Percentiles rank a stretch among this genome's conserved stretches.
phyloP scores from a whole-genome alignment of 2,329 filamentous ascomycete genomes.

The Ceratocystis ficicola region DNA sequence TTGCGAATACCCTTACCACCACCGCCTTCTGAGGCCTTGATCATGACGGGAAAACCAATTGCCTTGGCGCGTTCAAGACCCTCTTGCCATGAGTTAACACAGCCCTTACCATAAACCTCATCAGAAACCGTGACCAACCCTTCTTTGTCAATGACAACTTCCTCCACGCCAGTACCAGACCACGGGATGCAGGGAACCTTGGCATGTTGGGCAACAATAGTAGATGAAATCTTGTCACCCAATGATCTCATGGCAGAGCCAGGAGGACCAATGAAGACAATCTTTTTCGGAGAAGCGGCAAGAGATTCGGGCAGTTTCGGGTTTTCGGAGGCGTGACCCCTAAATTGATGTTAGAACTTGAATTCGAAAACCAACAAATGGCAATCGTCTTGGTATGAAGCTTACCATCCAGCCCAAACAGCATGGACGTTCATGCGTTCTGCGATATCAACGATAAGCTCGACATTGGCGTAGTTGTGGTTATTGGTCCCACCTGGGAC shows the following conservation, averaged over 20 bases:
- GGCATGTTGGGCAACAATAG: conserved; percentile 96
- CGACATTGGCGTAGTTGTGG: conserved; percentile 99
- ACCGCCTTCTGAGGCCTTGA: conserved; percentile 98
- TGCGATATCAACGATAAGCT: conserved; percentile 95
- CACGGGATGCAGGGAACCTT: conserved; percentile 96
- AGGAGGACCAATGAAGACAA: conserved; percentile 96
- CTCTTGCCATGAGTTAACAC: conserved; percentile 79
- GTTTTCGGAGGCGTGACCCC: conserved; percentile 97
- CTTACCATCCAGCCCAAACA: conserved; percentile 96
- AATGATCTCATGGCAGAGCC: conserved; percentile 98
- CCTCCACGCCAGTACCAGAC: conserved; percentile 84
- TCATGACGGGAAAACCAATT: conserved; percentile 98
- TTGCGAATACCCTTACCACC: conserved; percentile 99
- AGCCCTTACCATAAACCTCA: conserved; percentile 76
- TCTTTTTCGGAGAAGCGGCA: conserved; percentile 93
- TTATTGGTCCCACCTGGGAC: conserved; percentile 98
- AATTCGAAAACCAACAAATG: conserved; percentile 9
- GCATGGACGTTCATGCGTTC: conserved; percentile 98
- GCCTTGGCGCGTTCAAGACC: conserved; percentile 73
- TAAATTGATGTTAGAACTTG: conserved; percentile 28
- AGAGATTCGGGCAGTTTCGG: conserved; percentile 93
- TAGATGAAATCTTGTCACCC: conserved; percentile 98
- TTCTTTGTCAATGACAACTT: conserved; percentile 63
- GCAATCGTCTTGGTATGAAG: conserved; percentile 14
- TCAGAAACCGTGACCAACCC: conserved; percentile 90